Evolutionary conservation across 2,329 filamentous ascomycete genomes (phyloP).

Genomic region (Aspergillus oerlinghausenensis): DNA sequence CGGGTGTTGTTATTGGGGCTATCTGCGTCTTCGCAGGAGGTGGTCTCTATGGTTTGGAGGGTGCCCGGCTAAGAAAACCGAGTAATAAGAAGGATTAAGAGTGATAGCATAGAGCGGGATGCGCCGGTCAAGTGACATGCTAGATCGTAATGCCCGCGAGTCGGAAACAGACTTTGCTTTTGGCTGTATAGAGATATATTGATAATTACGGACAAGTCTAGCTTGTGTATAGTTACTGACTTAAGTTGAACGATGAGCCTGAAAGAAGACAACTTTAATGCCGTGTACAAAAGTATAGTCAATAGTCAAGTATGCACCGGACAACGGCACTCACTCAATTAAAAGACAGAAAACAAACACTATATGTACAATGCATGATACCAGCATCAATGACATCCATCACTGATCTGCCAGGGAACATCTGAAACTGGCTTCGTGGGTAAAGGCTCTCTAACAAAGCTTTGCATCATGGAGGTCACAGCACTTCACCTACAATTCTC

Average conservation of each 20-base stretch:
- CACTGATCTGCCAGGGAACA: background rate
- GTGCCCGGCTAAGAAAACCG: slow-evolving; percentile 30
- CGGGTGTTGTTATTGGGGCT: slow-evolving; percentile 75
- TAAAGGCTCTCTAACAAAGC: background rate
- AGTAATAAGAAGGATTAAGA: slow-evolving; percentile 17
- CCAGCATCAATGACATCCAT: background rate
- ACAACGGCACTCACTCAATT: background rate
- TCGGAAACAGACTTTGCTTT: background rate
- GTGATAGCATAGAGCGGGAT: background rate
- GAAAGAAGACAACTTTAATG: background rate
- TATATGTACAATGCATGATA: background rate
- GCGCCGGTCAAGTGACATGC: background rate
- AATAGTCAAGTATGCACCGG: background rate
- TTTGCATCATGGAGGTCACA: slow-evolving; percentile 48
- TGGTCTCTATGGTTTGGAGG: slow-evolving; percentile 81
- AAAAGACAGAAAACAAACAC: background rate
- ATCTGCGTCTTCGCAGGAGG: slow-evolving; percentile 83
- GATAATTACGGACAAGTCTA: background rate
- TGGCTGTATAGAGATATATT: background rate
- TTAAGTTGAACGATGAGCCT: background rate
- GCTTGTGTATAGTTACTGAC: background rate
- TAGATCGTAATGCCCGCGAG: background rate
- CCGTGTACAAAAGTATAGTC: background rate
- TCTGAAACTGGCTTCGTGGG: background rate
- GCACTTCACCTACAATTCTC: slow-evolving; percentile 95